A percentile compares a stretch with the other conserved stretches of the same genome.
Evolutionary conservation across 768 basidiomycete species (phyloP).

Genomic region (Termitomyces eurrhizus): DNA sequence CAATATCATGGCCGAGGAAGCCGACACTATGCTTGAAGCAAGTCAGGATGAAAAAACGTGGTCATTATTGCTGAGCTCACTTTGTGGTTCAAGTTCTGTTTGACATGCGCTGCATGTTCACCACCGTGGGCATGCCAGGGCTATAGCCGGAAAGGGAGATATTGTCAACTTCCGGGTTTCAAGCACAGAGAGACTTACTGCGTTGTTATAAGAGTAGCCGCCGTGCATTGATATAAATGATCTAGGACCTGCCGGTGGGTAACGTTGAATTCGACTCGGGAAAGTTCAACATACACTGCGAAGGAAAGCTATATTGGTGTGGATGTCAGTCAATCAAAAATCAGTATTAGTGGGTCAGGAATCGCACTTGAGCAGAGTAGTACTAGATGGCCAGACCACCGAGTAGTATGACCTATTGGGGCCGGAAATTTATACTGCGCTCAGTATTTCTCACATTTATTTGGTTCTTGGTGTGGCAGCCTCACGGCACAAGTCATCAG

Average conservation of each 20-base stretch:
- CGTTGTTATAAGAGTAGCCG: background rate
- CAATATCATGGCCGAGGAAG: background rate
- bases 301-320: background rate
- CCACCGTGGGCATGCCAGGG: background rate
- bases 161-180: background rate
- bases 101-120: background rate
- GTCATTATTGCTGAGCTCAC: background rate
- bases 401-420: background rate
- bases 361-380: background rate
- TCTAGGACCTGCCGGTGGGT: background rate
- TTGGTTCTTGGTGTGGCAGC: background rate
- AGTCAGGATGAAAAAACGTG: background rate
- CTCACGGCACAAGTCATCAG: background rate
- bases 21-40: background rate
- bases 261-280: background rate
- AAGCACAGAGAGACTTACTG: background rate
- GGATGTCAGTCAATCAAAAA: background rate
- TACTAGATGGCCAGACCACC: background rate
- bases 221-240: background rate
- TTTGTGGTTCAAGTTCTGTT: conserved; percentile 1
- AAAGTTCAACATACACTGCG: background rate
- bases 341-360: background rate
- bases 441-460: background rate
- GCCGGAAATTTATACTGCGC: background rate
- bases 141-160: background rate